A percentile compares a stretch with the other conserved stretches of the same genome.
Conservation (phyloP, 257 asterid species). For the Solanum microdontum region DNA sequence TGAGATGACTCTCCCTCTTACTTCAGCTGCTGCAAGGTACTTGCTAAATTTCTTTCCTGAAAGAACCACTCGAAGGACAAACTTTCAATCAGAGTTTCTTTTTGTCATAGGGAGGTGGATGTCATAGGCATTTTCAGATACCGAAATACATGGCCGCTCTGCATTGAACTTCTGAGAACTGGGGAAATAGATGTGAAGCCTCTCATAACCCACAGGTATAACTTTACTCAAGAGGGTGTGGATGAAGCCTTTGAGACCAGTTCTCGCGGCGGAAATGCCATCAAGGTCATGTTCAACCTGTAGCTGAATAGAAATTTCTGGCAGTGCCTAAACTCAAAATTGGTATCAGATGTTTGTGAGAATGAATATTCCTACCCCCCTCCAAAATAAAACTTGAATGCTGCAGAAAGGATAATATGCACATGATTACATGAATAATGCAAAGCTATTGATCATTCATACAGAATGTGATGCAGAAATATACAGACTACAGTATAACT, state of each 20-base stretch:
- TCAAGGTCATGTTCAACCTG: constrained; percentile 84
- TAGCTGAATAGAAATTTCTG: constrained; percentile 1
- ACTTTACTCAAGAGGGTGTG: constrained; percentile 65
- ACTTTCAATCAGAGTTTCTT: background rate
- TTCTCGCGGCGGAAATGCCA: constrained; percentile 65
- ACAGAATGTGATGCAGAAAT: background rate
- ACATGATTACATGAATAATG: background rate
- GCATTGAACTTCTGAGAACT: constrained; percentile 65
- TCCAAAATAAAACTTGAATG: background rate
- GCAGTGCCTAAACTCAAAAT: background rate
- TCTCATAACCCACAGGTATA: constrained; percentile 70
- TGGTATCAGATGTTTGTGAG: background rate
- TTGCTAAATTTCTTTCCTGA: background rate
- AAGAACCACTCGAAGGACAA: background rate
- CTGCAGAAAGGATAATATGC: background rate
- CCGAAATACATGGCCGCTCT: constrained; percentile 80
- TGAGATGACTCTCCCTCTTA: constrained; percentile 76
- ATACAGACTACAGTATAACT: background rate
- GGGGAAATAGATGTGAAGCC: constrained; percentile 84
- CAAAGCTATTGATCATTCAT: background rate
- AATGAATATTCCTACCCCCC: background rate
- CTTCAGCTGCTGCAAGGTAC: constrained; percentile 85
- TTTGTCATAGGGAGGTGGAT: constrained; percentile 57
- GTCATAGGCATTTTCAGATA: constrained; percentile 76
- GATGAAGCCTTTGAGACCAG: constrained; percentile 77